Conservation (phyloP, 345 rosid genomes). For the Citrus mangshanensis region DNA sequence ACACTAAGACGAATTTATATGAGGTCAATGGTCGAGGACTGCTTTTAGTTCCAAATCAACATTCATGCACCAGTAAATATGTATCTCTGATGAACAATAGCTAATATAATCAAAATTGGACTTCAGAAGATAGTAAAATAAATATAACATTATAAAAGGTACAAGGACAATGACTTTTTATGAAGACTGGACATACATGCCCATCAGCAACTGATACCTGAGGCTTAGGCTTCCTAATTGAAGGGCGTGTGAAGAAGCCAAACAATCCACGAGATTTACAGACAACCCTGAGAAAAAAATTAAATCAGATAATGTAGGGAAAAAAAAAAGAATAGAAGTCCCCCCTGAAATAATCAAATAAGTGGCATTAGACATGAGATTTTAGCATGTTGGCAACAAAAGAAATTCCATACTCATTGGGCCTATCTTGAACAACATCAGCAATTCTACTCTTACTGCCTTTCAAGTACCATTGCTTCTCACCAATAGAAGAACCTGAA, state of each 20-base stretch:
- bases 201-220: constrained; percentile 30
- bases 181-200: constrained; percentile 29
- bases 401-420: constrained; percentile 43
- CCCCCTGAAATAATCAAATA: constrained; percentile 12
- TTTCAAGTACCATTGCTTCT: constrained; percentile 40
- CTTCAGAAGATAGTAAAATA: not conserved
- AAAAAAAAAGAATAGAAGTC: not conserved
- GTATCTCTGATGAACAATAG: not conserved
- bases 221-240: constrained; percentile 37
- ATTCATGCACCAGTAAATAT: not conserved
- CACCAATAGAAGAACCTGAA: constrained; percentile 38
- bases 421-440: constrained; percentile 31
- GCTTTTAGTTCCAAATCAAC: not conserved
- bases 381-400: constrained; percentile 9
- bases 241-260: constrained; percentile 44
- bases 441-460: constrained; percentile 39
- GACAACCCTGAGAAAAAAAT: constrained; percentile 20
- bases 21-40: not conserved
- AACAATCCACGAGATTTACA: constrained; percentile 59
- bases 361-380: constrained; percentile 1
- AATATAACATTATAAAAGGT: constrained; percentile 6
- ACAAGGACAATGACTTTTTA: constrained; percentile 12
- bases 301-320: constrained; percentile 5
- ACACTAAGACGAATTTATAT: not conserved
- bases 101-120: not conserved